A percentile compares a stretch with the other conserved stretches of the same genome.
Conservation (phyloP, 495 filamentous ascomycete genomes). For the Aspergillus kassunensis region DNA sequence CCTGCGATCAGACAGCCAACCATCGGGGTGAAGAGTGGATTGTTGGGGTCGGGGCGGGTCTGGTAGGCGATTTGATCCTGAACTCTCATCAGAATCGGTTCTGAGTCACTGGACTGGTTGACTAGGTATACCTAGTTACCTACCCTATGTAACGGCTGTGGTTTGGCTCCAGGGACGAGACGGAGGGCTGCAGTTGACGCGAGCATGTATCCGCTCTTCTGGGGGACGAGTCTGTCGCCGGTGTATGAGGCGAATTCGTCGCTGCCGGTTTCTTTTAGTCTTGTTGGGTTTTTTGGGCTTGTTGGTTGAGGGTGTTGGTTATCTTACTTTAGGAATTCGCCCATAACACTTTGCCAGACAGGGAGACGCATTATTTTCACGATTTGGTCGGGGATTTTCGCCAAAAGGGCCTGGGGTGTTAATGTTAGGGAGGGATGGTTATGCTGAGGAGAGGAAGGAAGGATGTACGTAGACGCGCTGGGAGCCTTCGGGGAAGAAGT, state of each 20-base stretch:
- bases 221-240: neutral
- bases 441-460: neutral
- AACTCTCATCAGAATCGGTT: neutral
- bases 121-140: neutral
- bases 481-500: conserved; percentile 3
- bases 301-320: no score
- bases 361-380: conserved; percentile 1
- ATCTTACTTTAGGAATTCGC: neutral
- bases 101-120: neutral
- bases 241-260: conserved; percentile 4
- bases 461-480: neutral
- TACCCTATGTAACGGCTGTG: conserved; percentile 1
- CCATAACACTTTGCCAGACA: conserved; percentile 1
- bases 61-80: conserved; percentile 8
- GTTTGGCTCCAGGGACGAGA: neutral
- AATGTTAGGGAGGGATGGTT: neutral
- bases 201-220: conserved; percentile 6
- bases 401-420: neutral
- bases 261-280: neutral
- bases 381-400: conserved; percentile 1
- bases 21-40: conserved; percentile 1
- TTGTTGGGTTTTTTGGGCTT: neutral
- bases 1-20: conserved; percentile 1
- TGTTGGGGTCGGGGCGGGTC: conserved; percentile 1
- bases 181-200: neutral